Conservation (phyloP, 176 grass and related monocot genomes). For the Lolium rigidum region DNA sequence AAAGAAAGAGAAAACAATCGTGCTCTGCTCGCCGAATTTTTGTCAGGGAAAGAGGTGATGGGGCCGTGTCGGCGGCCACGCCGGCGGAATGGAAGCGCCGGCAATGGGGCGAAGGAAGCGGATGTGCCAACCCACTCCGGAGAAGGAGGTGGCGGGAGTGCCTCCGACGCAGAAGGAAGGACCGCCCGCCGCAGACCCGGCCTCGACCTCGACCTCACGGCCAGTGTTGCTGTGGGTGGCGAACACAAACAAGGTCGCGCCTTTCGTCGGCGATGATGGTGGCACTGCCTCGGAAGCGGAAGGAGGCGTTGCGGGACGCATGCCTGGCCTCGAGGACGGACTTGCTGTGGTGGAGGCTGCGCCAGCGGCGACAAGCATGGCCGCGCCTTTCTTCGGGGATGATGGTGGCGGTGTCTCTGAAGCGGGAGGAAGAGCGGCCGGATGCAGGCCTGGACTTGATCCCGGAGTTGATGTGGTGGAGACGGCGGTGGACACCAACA, state of each 20-base stretch:
- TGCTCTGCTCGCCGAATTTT: not conserved
- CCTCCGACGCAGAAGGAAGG: not conserved
- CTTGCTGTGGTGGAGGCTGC: not conserved
- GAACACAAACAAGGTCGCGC: no score
- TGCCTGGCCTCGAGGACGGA: not conserved
- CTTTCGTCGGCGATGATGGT: no score
- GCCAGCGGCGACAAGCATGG: no score
- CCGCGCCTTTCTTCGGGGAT: not conserved
- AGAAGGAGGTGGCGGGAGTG: not conserved
- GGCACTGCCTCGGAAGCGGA: not conserved
- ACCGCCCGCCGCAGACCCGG: no score
- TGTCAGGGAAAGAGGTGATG: not conserved
- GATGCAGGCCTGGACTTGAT: not conserved
- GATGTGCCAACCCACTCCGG: not conserved
- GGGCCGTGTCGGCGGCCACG: no score
- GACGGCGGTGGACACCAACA: no score
- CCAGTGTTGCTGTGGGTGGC: no score
- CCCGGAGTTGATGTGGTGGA: not conserved
- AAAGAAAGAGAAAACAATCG: not conserved
- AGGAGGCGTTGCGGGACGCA: not conserved
- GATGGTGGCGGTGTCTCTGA: not conserved
- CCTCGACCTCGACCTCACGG: no score
- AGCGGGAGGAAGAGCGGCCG: not conserved
- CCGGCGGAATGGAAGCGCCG: not conserved
- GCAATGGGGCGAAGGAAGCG: not conserved